Evolutionary conservation across 176 grass and related monocot genomes (phyloP).

Genomic region (Oropetium thomaeum): DNA sequence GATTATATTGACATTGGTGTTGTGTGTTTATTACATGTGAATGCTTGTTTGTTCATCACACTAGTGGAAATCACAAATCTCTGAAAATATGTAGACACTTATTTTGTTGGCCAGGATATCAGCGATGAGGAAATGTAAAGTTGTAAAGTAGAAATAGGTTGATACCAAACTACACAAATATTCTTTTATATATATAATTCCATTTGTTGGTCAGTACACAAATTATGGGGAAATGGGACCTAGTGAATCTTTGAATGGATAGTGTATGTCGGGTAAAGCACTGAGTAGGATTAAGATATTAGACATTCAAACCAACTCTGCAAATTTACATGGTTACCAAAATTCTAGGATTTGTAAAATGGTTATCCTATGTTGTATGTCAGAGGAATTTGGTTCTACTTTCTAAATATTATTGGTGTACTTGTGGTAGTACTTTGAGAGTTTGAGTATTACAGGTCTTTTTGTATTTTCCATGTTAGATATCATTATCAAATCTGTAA

Average conservation of each 20-base stretch:
- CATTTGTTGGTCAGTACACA: not conserved
- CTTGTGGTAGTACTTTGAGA: not conserved
- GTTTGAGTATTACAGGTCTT: not conserved
- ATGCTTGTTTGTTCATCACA: slow-evolving; percentile 3
- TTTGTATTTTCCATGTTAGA: not conserved
- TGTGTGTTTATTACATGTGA: not conserved
- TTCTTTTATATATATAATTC: not conserved
- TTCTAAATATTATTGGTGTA: not conserved
- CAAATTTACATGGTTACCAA: slow-evolving; percentile 19
- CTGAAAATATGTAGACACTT: not conserved
- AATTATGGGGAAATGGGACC: not conserved
- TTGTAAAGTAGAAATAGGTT: slow-evolving; percentile 34
- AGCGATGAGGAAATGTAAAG: slow-evolving; percentile 10
- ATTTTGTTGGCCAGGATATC: slow-evolving; percentile 19
- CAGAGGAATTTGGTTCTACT: not conserved
- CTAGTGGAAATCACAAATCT: not conserved
- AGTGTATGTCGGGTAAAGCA: not conserved
- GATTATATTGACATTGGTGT: not conserved
- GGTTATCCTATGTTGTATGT: not conserved
- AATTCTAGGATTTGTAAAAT: not conserved
- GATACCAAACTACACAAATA: slow-evolving; percentile 4
- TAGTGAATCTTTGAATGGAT: not conserved
- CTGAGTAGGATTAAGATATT: not conserved
- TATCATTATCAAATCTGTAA: not conserved
- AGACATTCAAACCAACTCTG: not conserved